Evolutionary conservation across 2,329 filamentous ascomycete genomes (phyloP).

Genomic region (Pezicula radicicola): DNA sequence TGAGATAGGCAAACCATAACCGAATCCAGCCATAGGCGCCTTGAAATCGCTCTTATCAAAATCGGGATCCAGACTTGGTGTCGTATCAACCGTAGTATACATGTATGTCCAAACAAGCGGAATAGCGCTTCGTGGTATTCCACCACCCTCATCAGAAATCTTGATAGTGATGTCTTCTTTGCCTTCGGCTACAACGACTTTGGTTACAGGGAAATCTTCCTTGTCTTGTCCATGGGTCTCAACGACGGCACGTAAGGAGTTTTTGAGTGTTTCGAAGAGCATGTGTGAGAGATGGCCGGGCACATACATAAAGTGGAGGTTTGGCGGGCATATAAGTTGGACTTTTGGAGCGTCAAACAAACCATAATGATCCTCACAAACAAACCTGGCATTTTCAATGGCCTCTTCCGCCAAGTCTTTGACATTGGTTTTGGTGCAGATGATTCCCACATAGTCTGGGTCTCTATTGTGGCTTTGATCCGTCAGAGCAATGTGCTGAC

Average conservation of each 20-base stretch:
- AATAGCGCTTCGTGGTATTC: slow-evolving; percentile 88
- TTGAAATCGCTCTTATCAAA: slow-evolving; percentile 99
- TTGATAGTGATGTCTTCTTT: slow-evolving; percentile 99
- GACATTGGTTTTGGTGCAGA: slow-evolving; percentile 98
- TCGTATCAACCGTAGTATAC: slow-evolving; percentile 98
- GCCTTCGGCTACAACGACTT: slow-evolving; percentile 95
- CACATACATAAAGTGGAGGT: slow-evolving; percentile 99
- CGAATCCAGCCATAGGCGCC: slow-evolving; percentile 97
- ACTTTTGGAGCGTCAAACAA: slow-evolving; percentile 96
- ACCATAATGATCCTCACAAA: slow-evolving; percentile 98
- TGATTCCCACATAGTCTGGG: slow-evolving; percentile 95
- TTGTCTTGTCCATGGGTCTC: slow-evolving; percentile 94
- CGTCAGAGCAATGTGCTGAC: slow-evolving; percentile 94
- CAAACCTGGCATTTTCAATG: slow-evolving; percentile 98
- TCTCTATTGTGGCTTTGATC: slow-evolving; percentile 89
- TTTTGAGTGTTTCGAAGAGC: slow-evolving; percentile 99
- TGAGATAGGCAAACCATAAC: slow-evolving; percentile 95
- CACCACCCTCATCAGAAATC: slow-evolving; percentile 93
- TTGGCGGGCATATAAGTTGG: slow-evolving; percentile 90
- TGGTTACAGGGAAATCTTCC: slow-evolving; percentile 93
- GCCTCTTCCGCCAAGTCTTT: slow-evolving; percentile 92
- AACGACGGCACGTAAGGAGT: slow-evolving; percentile 93
- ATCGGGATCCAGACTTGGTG: slow-evolving; percentile 90
- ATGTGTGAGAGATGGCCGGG: slow-evolving; percentile 98
- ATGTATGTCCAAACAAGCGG: slow-evolving; percentile 99